Evolutionary conservation across 495 filamentous ascomycete genomes (phyloP).

Genomic region (Lepidopterella palustris): DNA sequence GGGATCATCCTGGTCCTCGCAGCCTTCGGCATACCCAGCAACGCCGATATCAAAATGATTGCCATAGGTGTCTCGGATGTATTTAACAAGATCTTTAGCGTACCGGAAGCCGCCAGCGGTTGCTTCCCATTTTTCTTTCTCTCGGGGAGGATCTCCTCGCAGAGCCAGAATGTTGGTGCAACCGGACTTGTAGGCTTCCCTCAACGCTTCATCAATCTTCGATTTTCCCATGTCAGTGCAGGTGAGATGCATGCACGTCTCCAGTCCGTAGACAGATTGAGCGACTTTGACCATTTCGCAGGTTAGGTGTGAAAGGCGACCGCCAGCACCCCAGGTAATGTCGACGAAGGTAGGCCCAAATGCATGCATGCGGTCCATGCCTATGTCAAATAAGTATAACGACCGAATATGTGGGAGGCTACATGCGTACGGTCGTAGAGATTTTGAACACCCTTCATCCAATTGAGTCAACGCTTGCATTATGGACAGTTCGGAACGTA

Average conservation of each 20-base stretch:
- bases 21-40: conserved; percentile 94
- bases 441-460: conserved; percentile 84
- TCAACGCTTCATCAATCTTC: conserved; percentile 82
- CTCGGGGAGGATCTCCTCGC: conserved; percentile 88
- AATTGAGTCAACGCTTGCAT: neutral
- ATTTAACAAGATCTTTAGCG: conserved; percentile 86
- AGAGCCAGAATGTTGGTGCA: conserved; percentile 98
- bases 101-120: conserved; percentile 82
- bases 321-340: conserved; percentile 97
- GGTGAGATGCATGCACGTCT: conserved; percentile 99
- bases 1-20: conserved; percentile 82
- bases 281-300: conserved; percentile 97
- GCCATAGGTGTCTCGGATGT: conserved; percentile 84
- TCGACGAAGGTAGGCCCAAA: conserved; percentile 94
- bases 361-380: conserved; percentile 95
- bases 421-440: conserved; percentile 71
- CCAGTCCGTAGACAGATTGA: conserved; percentile 91
- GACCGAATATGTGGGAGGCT: conserved; percentile 4
- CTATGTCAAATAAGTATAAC: conserved; percentile 11
- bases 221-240: conserved; percentile 95
- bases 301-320: conserved; percentile 81
- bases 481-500: neutral
- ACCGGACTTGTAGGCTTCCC: conserved; percentile 84
- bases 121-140: conserved; percentile 89
- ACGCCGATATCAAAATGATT: conserved; percentile 98